Conservation (phyloP, 2,329 filamentous ascomycete species). For the Aspergillus fructus region DNA sequence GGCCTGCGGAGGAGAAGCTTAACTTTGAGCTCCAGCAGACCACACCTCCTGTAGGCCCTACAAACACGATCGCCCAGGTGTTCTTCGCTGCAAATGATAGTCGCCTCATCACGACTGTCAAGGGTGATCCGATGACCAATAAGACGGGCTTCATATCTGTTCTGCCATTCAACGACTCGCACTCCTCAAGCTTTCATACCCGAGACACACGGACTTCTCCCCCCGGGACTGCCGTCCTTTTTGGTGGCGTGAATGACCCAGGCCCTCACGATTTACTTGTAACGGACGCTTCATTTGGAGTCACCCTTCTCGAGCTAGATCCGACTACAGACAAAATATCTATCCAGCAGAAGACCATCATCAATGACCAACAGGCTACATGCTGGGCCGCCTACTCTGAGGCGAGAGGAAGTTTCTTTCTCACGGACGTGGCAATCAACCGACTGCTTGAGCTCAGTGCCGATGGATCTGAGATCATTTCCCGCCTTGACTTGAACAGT, state of each 20-base stretch:
- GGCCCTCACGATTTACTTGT: not conserved
- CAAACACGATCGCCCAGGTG: not conserved
- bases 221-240: not conserved
- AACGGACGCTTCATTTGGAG: not conserved
- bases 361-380: not conserved
- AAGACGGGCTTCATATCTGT: not conserved
- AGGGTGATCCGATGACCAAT: not conserved
- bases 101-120: not conserved
- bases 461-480: not conserved
- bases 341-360: not conserved
- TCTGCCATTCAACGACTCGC: not conserved
- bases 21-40: not conserved
- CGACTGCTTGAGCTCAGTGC: not conserved
- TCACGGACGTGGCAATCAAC: not conserved
- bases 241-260: not conserved
- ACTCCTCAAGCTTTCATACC: not conserved
- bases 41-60: not conserved
- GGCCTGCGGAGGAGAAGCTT: not conserved
- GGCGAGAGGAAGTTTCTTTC: not conserved
- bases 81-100: not conserved
- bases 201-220: not conserved
- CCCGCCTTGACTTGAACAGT: not conserved
- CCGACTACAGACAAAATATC: not conserved
- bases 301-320: not conserved
- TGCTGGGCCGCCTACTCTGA: conserved; percentile 1